These are phyloP conservation scores for Calonectria leucothoes DNA, from an alignment of 2,329 filamentous ascomycete genomes.

Conservation along the genomic window DNA sequence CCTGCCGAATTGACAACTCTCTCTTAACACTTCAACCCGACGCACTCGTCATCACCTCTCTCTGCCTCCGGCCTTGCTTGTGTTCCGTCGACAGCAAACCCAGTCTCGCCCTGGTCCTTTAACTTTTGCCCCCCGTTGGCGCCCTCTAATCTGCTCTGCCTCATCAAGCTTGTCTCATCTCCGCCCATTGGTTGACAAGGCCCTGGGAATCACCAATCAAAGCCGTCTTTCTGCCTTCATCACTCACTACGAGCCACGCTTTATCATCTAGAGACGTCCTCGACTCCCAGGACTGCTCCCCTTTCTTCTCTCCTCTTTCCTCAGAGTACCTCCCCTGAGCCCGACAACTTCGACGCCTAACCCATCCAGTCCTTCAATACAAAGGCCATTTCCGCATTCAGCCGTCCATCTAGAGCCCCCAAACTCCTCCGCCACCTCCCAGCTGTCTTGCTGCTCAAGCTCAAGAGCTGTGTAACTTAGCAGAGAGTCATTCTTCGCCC, in stretches of 20 bases:
- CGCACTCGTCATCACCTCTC: conserved; percentile 18
- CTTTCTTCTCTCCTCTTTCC: conserved; percentile 35
- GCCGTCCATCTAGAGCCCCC: conserved; percentile 22
- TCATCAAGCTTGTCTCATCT: conserved; percentile 48
- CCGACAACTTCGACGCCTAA: conserved; percentile 42
- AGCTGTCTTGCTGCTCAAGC: conserved; percentile 3
- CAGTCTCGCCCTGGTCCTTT: conserved; percentile 41
- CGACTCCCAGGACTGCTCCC: conserved; percentile 44
- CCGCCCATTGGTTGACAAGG: conserved; percentile 47
- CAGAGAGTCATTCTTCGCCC: conserved; percentile 5
- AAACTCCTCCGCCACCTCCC: background rate
- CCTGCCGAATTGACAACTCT: conserved; percentile 32
- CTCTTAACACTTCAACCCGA: conserved; percentile 35
- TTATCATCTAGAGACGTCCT: conserved; percentile 40
- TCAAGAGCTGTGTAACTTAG: conserved; percentile 3
- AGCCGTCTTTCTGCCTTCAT: conserved; percentile 40
- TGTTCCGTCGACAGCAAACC: conserved; percentile 31
- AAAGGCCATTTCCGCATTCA: conserved; percentile 29
- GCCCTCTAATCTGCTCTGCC: conserved; percentile 45
- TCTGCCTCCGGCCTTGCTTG: conserved; percentile 23
- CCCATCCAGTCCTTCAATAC: conserved; percentile 35
- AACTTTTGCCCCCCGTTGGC: conserved; percentile 43
- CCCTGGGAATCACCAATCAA: conserved; percentile 50
- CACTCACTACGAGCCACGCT: conserved; percentile 45
- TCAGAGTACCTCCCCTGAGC: conserved; percentile 35